phyloP scores from a whole-genome alignment of 345 rosid genomes.

The Murraya paniculata region DNA sequence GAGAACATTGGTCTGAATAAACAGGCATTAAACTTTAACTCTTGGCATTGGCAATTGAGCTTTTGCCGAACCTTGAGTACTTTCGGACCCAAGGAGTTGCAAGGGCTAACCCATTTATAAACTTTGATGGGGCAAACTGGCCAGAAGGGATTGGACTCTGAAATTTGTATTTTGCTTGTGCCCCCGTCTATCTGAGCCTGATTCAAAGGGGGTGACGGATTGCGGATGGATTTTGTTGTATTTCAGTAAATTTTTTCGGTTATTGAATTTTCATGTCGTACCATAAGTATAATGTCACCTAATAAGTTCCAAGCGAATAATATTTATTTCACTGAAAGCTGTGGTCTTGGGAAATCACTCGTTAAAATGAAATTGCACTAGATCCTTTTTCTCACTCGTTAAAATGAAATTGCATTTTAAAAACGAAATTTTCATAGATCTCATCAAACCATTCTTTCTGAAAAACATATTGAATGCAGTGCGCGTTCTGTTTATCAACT shows the following conservation, averaged over 20 bases:
- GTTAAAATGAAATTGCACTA: not conserved
- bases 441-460: no score
- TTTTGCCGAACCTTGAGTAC: no score
- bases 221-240: not conserved
- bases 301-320: not conserved
- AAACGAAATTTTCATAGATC: no score
- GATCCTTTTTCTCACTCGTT: not conserved
- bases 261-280: not conserved
- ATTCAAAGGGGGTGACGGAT: not conserved
- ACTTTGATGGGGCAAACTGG: not conserved
- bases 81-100: no score
- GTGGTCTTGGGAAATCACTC: not conserved
- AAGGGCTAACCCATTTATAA: not conserved
- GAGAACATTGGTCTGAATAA: slow-evolving; percentile 19
- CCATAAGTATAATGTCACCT: not conserved
- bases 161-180: not conserved
- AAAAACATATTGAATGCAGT: no score
- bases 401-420: not conserved
- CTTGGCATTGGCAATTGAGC: not conserved
- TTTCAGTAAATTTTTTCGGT: not conserved
- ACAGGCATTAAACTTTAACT: not conserved
- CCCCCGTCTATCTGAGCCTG: not conserved
- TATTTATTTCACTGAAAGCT: not conserved
- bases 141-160: not conserved
- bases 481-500: no score